Base-by-base conservation (phyloP, 2,329 filamentous ascomycete species). In the Diaporthe sp. region DNA sequence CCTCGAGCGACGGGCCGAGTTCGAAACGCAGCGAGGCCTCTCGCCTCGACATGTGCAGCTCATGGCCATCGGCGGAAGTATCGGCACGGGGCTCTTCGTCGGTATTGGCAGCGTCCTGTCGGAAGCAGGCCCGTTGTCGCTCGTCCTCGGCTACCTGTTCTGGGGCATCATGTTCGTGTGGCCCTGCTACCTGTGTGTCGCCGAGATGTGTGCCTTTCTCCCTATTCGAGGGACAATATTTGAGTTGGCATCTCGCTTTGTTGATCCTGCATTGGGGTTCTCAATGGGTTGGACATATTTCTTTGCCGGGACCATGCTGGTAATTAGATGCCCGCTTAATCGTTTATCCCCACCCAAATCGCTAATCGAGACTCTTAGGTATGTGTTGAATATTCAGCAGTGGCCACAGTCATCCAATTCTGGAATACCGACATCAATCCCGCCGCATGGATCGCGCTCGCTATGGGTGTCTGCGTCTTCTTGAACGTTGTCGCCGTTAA, bases 141-240 rank as follows among this genome's bases (percentile, higher is more conserved):
- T 87, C 15, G 70, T 87, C 49, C 83, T 87, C 49, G 86, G 86
- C 19, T 87, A 87, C 79, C 78, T 85, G 67, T 82, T 86, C 79
- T 87, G 85, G 85, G 85, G 85, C 65, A 74, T 85, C 53, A 82
- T 84, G 77, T 87, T 84, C 81, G 82, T 87, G 78, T 87, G 85
- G 85, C 86, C 85, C 17, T 78, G 78, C 57, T 78, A 86, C 81
- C 78, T 87, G 76, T 85, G 83, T 77, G 85, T 91, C 46, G 89
- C 88, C 72, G 90, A 92, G 82, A 90, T 92, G 88, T 87, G 86
- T 72, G 86, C 89, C 9, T 90, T 89, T 76, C 83, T 91, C 19
- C 89, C 89, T 9, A 82, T 90, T 70, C 84, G 88, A 37, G 86
- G 88, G 53, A 87, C 87, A 22, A 88, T 90, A 57, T 89, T 89